Evolutionary conservation across 2,329 filamentous ascomycete genomes (phyloP).

Genomic region (Talaromyces albobiverticillius): DNA sequence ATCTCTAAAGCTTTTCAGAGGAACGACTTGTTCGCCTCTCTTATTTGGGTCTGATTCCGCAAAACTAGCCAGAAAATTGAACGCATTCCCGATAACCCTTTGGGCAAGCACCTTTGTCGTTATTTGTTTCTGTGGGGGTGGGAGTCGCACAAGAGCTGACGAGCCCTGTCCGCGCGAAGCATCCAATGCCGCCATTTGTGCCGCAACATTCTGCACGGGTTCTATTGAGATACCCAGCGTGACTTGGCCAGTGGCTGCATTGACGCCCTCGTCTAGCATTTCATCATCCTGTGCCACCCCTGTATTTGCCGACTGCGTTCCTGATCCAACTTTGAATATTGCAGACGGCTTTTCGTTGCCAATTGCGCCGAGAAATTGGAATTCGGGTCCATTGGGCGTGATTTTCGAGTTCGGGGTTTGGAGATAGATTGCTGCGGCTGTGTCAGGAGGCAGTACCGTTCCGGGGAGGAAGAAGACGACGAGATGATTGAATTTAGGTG

Average conservation of each 20-base stretch:
- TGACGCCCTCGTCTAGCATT: constrained; percentile 50
- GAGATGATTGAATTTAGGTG: constrained; percentile 66
- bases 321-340: constrained; percentile 71
- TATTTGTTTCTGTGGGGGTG: constrained; percentile 39
- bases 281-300: constrained; percentile 38
- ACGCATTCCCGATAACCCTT: constrained; percentile 92
- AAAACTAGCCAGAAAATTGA: constrained; percentile 92
- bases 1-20: constrained; percentile 90
- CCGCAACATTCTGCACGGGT: constrained; percentile 66
- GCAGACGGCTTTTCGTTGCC: constrained; percentile 88
- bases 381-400: constrained; percentile 50
- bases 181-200: constrained; percentile 61
- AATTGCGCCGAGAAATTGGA: constrained; percentile 84
- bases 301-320: constrained; percentile 19
- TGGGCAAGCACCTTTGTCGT: constrained; percentile 81
- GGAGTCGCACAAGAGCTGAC: constrained; percentile 28
- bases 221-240: constrained; percentile 83
- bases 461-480: constrained; percentile 87
- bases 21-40: constrained; percentile 77
- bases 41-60: constrained; percentile 56
- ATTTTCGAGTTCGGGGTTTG: constrained; percentile 56
- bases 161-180: constrained; percentile 23
- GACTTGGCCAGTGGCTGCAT: constrained; percentile 47
- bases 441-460: constrained; percentile 66
- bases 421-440: constrained; percentile 87